phyloP scores from a whole-genome alignment of 352 stramenopile genomes.

The Pilasporangium apinafurcum region DNA sequence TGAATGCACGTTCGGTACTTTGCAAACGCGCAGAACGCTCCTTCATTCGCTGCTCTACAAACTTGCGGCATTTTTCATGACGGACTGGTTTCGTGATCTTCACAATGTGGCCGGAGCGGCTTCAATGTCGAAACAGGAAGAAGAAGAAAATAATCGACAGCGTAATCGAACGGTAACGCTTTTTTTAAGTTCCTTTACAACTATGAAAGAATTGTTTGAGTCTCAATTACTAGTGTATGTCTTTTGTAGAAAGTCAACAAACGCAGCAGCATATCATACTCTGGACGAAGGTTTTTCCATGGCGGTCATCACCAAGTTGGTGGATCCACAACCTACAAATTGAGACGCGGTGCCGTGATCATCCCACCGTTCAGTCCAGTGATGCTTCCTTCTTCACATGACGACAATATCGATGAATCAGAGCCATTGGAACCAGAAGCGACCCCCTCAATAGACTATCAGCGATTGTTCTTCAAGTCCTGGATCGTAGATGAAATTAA shows the following conservation, averaged over 20 bases:
- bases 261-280: conserved; percentile 2
- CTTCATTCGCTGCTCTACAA: conserved; percentile 46
- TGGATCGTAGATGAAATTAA: conserved; percentile 11
- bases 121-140: conserved; percentile 7
- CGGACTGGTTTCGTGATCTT: conserved; percentile 20
- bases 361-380: conserved; percentile 21
- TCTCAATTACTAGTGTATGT: too few relatives aligned
- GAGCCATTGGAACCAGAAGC: not conserved
- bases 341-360: conserved; percentile 29
- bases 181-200: not conserved
- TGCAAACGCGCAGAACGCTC: conserved; percentile 11
- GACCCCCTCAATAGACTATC: conserved; percentile 1
- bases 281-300: conserved; percentile 9
- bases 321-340: conserved; percentile 2
- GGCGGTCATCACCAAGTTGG: not conserved
- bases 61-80: conserved; percentile 33
- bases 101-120: not conserved
- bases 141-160: conserved; percentile 20
- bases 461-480: conserved; percentile 11
- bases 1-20: conserved; percentile 4
- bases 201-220: not conserved
- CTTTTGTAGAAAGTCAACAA: conserved; percentile 4
- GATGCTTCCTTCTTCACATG: conserved; percentile 9
- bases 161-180: not conserved
- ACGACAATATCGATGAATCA: not conserved